Evolutionary conservation across 495 filamentous ascomycete genomes (phyloP), one percentile per base, ranked within the genome.

Genomic region (Collariella sp.): DNA sequence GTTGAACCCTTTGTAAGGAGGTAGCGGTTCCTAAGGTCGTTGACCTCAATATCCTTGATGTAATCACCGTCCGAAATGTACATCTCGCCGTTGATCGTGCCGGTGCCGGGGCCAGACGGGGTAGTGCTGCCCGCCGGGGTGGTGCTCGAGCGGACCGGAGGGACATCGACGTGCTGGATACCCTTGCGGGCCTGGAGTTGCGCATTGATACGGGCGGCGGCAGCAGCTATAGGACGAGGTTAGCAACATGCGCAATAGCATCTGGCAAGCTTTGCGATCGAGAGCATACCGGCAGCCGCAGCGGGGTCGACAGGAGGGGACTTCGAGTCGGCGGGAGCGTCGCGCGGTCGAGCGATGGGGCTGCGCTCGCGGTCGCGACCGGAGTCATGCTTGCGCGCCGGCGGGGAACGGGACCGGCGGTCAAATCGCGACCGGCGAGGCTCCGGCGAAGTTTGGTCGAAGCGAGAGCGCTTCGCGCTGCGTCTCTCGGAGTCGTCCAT

Each of bases 21-120:
- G 67, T 98, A 98, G 60, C 91, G 87, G 68, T 98, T 98, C 62
- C 91, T 88, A 61, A 97, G 72, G 67, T 96, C 90, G 74, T 98
- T 98, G 70, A 98, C 89, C 70, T 97, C 93, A 65, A 98, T 95
- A 65, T 97, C 93, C 68, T 89, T 89, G 72, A 98, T 96, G 63
- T 87, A 96, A 66, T 98, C 93, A 55, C 93, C 93, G 65, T 96
- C 93, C 20, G 88, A 85, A 61, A 93, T 87, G 67, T 96, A 96
- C 71, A 93, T 83, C 57, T 96, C 90, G 57, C 84, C 81, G 59
- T 88, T 88, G 67, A 90, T 78, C 43, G 50, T 75, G 72, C 66
- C 63, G 33, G 58, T 62, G 39, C 36, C 45, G 74, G 60, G 15
- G 41, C 52, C 67, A 45, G 57, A 29, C 15, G 24, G 29, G 44